These are phyloP conservation scores for Boletus rubropictus DNA, from an alignment of 768 basidiomycete species.

Conservation along the genomic window DNA sequence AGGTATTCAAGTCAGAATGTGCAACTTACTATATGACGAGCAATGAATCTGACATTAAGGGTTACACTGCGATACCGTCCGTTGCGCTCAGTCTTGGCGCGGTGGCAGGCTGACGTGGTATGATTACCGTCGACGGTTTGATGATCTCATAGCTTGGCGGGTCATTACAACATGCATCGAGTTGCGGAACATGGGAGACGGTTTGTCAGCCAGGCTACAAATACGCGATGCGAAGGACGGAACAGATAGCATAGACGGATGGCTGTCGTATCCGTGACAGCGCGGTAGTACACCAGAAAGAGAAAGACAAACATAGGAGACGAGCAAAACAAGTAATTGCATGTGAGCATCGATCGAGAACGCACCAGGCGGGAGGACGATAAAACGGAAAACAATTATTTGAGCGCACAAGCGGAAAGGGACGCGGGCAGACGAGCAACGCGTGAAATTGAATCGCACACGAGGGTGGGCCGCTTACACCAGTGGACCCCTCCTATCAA, in stretches of 20 bases:
- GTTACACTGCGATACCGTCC: no score
- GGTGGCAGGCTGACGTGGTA: no score
- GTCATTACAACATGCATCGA: no score
- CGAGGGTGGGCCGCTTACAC: not conserved
- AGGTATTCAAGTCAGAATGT: no score
- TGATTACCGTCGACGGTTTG: no score
- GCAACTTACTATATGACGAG: no score
- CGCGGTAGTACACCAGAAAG: slow-evolving; percentile 2
- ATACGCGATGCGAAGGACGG: not conserved
- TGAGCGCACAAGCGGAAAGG: not conserved
- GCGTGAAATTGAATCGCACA: not conserved
- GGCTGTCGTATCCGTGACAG: not conserved
- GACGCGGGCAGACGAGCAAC: not conserved
- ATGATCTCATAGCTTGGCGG: not conserved
- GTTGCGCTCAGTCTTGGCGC: no score
- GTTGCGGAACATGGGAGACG: no score
- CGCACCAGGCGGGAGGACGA: not conserved
- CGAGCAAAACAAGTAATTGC: not conserved
- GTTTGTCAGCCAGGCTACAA: not conserved
- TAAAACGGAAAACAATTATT: not conserved
- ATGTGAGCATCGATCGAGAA: slow-evolving; percentile 1
- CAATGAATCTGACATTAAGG: no score
- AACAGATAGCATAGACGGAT: slow-evolving; percentile 1
- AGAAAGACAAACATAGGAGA: slow-evolving; percentile 6
- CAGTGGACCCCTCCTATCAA: slow-evolving; percentile 26